Evolutionary conservation across 2,329 filamentous ascomycete species (phyloP), one percentile per base, ranked within the genome.

Genomic region (Colletotrichum kahawae): DNA sequence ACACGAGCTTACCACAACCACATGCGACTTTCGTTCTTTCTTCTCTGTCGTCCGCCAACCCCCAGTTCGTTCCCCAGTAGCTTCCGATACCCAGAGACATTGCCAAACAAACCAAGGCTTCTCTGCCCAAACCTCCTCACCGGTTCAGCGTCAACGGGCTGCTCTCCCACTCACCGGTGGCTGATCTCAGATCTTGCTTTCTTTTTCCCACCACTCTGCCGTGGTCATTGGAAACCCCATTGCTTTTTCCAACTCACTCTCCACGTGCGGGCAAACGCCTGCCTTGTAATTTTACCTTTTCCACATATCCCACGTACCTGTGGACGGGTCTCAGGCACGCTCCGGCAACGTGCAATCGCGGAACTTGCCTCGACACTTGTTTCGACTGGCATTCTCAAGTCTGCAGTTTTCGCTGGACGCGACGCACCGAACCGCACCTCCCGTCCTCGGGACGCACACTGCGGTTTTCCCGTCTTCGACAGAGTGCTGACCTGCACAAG

Each of bases 401-500:
- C 24, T 38, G 33, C 36, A 64, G 51, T 29, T 56, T 48, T 31
- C 18, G 18, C 24, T 21, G 21, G 21, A 38, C 13, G 1, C 9
- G 24, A 38, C 64, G 27, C 43, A 69, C 29, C 65, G 27, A 69
- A 63, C 60, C 43, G 43, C 43, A 56, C 9, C 64, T 31, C 43
- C 21, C 31, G 21, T 65, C n/a, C 70, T 31, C 48, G 24, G 65
- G n/a, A 62, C 54, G 48, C 24, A 16, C n/a, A 34, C 71, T 43
- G 54, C 51, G 54, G 54, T 38, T 51, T 62, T 18, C 33, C 57
- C 57, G 34, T 33, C 27, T 27, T 64, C 33, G 66, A 65, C 18
- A 64, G 31, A 71, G 34, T 43, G 64, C 27, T 34, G 21, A 36
- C 68, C 54, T 60, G 60, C 68, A 62, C 69, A 74, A 71, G 70